Evolutionary conservation across 371 early-diverging fungal genomes (phyloP), one percentile per base, ranked within the genome.

Genomic region (Syncephalastrum monosporum): DNA sequence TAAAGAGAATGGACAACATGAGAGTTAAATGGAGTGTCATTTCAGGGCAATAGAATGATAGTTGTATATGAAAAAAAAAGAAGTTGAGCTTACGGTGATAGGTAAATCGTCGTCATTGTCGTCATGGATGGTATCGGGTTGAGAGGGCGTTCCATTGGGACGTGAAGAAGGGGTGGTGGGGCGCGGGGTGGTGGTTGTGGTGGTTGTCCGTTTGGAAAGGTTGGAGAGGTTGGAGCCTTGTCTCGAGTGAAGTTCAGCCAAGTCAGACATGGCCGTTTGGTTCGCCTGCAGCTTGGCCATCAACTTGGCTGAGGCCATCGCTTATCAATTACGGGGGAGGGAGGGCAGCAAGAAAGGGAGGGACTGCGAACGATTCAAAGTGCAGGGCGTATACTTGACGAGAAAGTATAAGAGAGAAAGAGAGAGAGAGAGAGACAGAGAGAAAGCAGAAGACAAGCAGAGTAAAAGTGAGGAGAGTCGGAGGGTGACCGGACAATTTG

Each of bases 221-320:
- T 45, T 71, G n/a, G 57, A 42, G 43, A 71, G 4, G 43, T 45
- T 71, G n/a, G 79, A 60, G 41, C 65, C 75, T 57, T 72, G 71
- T 46, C 61, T 70, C 21, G 79, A 64, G 50, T 78, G 79, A 10
- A 59, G 59, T 47, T 75, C 69, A 16, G 75, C 75, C 64, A 77
- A 43, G 64, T 72, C 73, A 29, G 69, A 57, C n/a, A 74, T 64
- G 17, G 66, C 65, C 23, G 56, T 64, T 56, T 74, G 78, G 48
- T 74, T 68, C 29, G 70, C 69, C 51, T 72, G 72, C 29, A 72
- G 56, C 54, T 69, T 72, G 4, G 75, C 69, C 69, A 78, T 67
- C 33, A 75, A 59, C 61, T 72, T 67, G 59, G 72, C 68, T 47
- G 75, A 67, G 38, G 70, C 75, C 75, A 75, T 75, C 47, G 56